These are phyloP conservation scores for Fusarium sp. DNA, from an alignment of 2,329 filamentous ascomycete species.

Conservation along the genomic window DNA sequence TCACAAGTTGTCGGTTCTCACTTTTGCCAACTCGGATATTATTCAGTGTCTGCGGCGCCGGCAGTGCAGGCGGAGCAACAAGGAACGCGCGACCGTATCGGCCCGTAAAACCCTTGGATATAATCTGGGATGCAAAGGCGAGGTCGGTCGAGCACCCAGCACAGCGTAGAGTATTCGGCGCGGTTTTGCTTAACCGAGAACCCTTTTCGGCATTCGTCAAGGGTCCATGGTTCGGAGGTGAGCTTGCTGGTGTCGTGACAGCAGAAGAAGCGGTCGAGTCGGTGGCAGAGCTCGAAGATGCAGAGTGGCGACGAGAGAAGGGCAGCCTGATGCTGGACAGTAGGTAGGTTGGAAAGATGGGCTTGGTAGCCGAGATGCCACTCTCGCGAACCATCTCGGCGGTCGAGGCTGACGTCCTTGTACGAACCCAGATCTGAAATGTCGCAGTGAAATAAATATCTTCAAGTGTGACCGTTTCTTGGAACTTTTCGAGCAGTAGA, in stretches of 20 bases:
- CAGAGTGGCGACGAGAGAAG: conserved; percentile 58
- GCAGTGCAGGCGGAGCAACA: conserved; percentile 58
- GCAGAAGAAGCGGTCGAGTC: conserved; percentile 45
- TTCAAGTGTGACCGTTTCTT: conserved; percentile 15
- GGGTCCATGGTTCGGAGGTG: conserved; percentile 36
- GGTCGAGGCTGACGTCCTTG: conserved; percentile 10
- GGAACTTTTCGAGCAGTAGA: conserved; percentile 26
- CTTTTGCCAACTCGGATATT: conserved; percentile 68
- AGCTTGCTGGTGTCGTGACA: conserved; percentile 46
- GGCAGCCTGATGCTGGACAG: conserved; percentile 64
- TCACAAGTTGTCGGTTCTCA: conserved; percentile 70
- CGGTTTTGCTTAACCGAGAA: conserved; percentile 55
- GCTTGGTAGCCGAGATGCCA: conserved; percentile 57
- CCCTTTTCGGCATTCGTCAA: conserved; percentile 22
- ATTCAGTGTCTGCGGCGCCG: conserved; percentile 53
- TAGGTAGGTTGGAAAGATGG: conserved; percentile 64
- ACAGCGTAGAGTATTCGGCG: conserved; percentile 70
- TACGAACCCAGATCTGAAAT: conserved; percentile 9
- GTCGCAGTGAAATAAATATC: conserved; percentile 9
- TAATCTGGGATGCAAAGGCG: conserved; percentile 71
- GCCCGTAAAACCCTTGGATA: conserved; percentile 75
- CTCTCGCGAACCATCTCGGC: conserved; percentile 51
- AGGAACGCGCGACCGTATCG: conserved; percentile 74
- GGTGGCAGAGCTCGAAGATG: conserved; percentile 50
- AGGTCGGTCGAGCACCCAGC: conserved; percentile 69